Evolutionary conservation across 148 eudicot species (phyloP).

Genomic region (Salicornia ramosissima): DNA sequence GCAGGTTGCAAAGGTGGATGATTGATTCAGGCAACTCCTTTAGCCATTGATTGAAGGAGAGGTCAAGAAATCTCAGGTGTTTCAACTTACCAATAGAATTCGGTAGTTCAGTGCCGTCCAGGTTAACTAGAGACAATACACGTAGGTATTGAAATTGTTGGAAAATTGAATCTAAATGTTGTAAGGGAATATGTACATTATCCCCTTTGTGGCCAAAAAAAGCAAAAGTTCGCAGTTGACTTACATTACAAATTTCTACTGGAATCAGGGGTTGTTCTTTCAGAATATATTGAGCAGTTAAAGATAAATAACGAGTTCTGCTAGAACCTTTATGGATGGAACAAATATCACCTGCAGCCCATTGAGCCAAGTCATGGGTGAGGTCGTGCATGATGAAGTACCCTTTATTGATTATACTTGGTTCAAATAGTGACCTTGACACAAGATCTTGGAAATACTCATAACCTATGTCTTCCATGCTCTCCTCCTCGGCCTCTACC

Average conservation of each 20-base stretch:
- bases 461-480: slow-evolving; percentile 11
- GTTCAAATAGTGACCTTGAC: too few relatives aligned
- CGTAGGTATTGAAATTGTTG: neutral
- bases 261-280: too few relatives aligned
- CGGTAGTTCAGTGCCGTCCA: neutral
- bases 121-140: neutral
- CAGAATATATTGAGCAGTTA: neutral
- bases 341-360: neutral
- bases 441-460: neutral
- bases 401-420: fast-evolving
- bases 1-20: slow-evolving; percentile 6
- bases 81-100: slow-evolving; percentile 3
- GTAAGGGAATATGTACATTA: too few relatives aligned
- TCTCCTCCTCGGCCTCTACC: neutral
- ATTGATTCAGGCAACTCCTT: neutral
- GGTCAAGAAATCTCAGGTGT: slow-evolving; percentile 4
- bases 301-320: neutral
- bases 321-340: neutral
- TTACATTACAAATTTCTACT: too few relatives aligned
- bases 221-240: neutral
- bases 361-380: slow-evolving; percentile 10
- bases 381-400: slow-evolving; percentile 7
- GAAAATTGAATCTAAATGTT: neutral
- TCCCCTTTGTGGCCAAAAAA: neutral
- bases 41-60: neutral